Percentiles rank a stretch among this genome's conserved stretches.
phyloP scores from a whole-genome alignment of 2,329 filamentous ascomycete species.

The Orbilia blumenaviensis region DNA sequence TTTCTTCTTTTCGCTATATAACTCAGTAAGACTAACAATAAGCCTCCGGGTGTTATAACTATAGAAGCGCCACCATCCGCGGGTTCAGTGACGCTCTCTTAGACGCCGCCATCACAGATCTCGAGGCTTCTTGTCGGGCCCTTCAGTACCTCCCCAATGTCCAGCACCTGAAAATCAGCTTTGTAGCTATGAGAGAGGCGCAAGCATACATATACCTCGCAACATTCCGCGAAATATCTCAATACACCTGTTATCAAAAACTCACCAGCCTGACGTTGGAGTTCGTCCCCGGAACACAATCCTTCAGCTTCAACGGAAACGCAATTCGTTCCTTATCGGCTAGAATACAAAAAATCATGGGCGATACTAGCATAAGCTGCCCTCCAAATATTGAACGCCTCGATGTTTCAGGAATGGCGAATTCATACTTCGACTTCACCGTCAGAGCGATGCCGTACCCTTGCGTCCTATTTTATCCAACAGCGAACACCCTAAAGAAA shows the following conservation, averaged over 20 bases:
- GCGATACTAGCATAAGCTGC: neutral
- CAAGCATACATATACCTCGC: neutral
- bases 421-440: neutral
- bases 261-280: neutral
- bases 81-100: neutral
- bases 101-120: neutral
- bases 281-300: neutral
- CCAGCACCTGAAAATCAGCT: neutral
- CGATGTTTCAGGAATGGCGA: neutral
- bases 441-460: neutral
- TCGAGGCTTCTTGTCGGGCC: neutral
- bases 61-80: neutral
- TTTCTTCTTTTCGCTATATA: no score
- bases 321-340: neutral
- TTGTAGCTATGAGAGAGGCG: neutral
- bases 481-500: neutral
- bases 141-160: neutral
- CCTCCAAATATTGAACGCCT: neutral
- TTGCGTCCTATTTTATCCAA: neutral
- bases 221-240: neutral
- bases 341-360: neutral
- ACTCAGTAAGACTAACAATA: neutral
- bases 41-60: no score
- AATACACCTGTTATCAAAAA: neutral
- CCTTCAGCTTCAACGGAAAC: no score